These are phyloP conservation scores for Melampsora abietis-canadensis DNA, from an alignment of 1,284 basidiomycete genomes.

Conservation along the genomic window DNA sequence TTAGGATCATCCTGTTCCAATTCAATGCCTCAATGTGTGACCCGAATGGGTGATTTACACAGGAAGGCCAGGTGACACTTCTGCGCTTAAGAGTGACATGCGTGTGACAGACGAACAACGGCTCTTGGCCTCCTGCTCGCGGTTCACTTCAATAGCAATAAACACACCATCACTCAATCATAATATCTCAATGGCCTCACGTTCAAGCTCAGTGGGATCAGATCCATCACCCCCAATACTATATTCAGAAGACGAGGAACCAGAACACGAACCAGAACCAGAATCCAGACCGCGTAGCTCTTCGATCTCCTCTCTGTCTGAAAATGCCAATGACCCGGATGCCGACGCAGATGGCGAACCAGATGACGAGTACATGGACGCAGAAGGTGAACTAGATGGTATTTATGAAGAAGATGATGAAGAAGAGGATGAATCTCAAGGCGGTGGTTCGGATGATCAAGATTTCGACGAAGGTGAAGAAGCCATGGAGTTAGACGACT, in stretches of 20 bases:
- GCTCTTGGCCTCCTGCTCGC: no score
- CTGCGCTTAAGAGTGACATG: no score
- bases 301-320: conserved; percentile 30
- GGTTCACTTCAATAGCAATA: no score
- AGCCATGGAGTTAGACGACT: neutral
- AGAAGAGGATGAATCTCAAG: conserved; percentile 6
- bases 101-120: no score
- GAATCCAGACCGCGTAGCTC: conserved; percentile 1
- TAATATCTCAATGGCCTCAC: neutral
- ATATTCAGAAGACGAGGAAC: neutral
- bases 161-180: no score
- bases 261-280: neutral
- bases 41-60: no score
- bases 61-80: no score
- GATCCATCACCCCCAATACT: neutral
- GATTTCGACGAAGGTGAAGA: conserved; percentile 16
- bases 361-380: conserved; percentile 36
- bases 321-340: conserved; percentile 22
- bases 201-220: neutral
- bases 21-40: no score
- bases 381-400: conserved; percentile 16
- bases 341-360: conserved; percentile 37
- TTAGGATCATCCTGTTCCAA: no score
- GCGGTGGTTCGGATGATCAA: neutral
- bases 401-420: conserved; percentile 27